A percentile compares a stretch with the other conserved stretches of the same genome.
Conservation (phyloP, 2,329 filamentous ascomycete genomes). For the Blastomyces emzantsi region DNA sequence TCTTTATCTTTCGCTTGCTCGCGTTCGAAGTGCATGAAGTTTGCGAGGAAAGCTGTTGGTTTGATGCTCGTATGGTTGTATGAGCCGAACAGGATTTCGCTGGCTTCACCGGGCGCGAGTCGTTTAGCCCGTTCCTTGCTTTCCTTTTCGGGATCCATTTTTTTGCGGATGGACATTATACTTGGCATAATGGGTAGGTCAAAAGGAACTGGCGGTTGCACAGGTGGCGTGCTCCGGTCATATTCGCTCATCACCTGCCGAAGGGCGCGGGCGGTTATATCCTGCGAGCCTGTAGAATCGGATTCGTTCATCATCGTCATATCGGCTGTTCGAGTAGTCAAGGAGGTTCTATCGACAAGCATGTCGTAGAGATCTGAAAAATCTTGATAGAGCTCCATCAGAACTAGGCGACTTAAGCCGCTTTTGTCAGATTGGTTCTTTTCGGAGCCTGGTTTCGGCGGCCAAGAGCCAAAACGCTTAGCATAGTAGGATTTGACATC, state of each 20-base stretch:
- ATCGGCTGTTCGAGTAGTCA: slow-evolving; percentile 72
- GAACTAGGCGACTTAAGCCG: slow-evolving; percentile 74
- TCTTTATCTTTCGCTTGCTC: slow-evolving; percentile 36
- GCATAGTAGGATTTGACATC: slow-evolving; percentile 65
- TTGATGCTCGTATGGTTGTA: slow-evolving; percentile 66
- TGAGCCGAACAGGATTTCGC: slow-evolving; percentile 65
- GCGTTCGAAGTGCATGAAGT: slow-evolving; percentile 42
- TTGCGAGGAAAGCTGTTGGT: slow-evolving; percentile 39
- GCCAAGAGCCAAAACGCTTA: slow-evolving; percentile 64
- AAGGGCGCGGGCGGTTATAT: slow-evolving; percentile 59
- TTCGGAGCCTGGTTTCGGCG: slow-evolving; percentile 82
- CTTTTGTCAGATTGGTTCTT: slow-evolving; percentile 83
- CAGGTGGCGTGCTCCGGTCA: slow-evolving; percentile 78
- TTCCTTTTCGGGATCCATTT: slow-evolving; percentile 62
- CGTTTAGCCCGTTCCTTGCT: slow-evolving; percentile 60
- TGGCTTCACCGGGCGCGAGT: slow-evolving; percentile 69
- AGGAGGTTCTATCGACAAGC: slow-evolving; percentile 65
- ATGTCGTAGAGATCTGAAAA: slow-evolving; percentile 82
- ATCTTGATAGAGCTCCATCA: slow-evolving; percentile 76
- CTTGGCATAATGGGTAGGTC: slow-evolving; percentile 72
- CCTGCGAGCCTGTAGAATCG: slow-evolving; percentile 40
- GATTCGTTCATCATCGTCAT: slow-evolving; percentile 48
- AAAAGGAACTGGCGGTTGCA: slow-evolving; percentile 84
- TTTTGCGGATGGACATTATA: slow-evolving; percentile 56
- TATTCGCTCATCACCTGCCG: slow-evolving; percentile 77